These are phyloP conservation scores for Cercospora brassicicola DNA, from an alignment of 2,329 filamentous ascomycete genomes.

Conservation along the genomic window DNA sequence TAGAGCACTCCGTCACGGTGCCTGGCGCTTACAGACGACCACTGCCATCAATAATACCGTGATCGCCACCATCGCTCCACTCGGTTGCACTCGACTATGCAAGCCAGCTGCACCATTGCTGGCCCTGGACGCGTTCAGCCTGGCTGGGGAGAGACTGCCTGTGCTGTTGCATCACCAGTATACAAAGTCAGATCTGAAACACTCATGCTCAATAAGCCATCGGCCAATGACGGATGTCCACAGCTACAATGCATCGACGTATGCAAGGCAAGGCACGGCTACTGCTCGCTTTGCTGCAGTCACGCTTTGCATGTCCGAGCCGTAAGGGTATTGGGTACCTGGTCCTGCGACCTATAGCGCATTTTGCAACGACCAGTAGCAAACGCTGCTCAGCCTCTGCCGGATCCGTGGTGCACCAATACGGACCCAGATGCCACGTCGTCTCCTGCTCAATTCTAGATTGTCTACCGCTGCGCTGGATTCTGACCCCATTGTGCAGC, in stretches of 20 bases:
- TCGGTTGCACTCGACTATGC: neutral
- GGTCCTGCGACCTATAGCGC: slow-evolving; percentile 2
- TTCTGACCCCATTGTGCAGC: neutral
- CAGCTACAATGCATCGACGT: neutral
- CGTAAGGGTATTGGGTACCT: neutral
- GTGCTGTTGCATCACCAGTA: neutral
- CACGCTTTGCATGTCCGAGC: slow-evolving; percentile 3
- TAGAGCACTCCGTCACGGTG: neutral
- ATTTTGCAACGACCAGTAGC: slow-evolving; percentile 6
- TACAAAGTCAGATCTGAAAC: slow-evolving; percentile 19
- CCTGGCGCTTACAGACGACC: neutral
- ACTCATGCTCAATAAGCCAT: slow-evolving; percentile 1
- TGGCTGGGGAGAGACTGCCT: too few relatives aligned
- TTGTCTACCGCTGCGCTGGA: neutral
- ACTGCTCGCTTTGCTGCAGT: neutral
- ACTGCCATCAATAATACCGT: neutral
- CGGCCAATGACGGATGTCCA: slow-evolving; percentile 3
- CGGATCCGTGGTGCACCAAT: slow-evolving; percentile 4
- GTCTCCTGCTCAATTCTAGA: neutral
- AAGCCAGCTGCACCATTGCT: neutral
- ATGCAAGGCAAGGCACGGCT: slow-evolving; percentile 2
- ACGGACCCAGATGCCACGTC: neutral
- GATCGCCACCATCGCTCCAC: neutral
- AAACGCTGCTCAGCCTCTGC: neutral
- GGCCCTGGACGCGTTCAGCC: neutral